Percentiles rank a stretch among this genome's conserved stretches.
phyloP scores from a whole-genome alignment of 768 basidiomycete genomes.

The Phaffia australis region DNA sequence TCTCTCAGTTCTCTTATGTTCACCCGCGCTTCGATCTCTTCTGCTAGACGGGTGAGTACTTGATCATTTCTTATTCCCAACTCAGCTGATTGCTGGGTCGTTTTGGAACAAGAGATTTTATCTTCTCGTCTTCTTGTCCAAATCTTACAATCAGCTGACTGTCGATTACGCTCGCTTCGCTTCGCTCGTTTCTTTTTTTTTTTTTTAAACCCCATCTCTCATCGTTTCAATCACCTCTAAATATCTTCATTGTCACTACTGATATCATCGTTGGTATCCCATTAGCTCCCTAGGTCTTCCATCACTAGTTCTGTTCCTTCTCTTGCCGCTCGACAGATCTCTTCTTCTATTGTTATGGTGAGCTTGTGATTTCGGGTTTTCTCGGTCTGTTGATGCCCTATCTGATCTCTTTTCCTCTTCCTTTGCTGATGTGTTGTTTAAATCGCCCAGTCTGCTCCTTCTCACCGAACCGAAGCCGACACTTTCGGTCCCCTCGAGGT shows the following conservation, averaged over 20 bases:
- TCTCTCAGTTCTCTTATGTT: no score
- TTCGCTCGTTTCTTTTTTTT: background rate
- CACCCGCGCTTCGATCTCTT: no score
- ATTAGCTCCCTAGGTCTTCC: conserved; percentile 6
- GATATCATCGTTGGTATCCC: background rate
- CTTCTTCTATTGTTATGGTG: conserved; percentile 27
- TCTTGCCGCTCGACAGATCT: background rate
- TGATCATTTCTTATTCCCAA: no score
- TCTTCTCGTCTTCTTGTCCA: no score
- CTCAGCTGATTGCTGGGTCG: no score
- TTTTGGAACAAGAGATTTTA: no score
- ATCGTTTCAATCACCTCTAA: background rate
- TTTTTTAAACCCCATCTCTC: background rate
- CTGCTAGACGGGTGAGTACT: no score
- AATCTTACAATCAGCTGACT: no score
- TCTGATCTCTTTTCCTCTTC: background rate
- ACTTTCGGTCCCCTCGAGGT: conserved; percentile 94
- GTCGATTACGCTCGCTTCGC: no score
- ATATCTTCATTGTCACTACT: background rate
- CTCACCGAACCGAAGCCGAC: conserved; percentile 64
- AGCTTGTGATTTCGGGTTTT: background rate
- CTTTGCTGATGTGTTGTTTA: background rate
- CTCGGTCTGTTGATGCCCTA: background rate
- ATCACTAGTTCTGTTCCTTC: background rate
- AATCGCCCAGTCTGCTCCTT: conserved; percentile 4